Evolutionary conservation across 2,329 filamentous ascomycete species (phyloP), one percentile per base, ranked within the genome.

Genomic region (Aureobasidium leucospermi): DNA sequence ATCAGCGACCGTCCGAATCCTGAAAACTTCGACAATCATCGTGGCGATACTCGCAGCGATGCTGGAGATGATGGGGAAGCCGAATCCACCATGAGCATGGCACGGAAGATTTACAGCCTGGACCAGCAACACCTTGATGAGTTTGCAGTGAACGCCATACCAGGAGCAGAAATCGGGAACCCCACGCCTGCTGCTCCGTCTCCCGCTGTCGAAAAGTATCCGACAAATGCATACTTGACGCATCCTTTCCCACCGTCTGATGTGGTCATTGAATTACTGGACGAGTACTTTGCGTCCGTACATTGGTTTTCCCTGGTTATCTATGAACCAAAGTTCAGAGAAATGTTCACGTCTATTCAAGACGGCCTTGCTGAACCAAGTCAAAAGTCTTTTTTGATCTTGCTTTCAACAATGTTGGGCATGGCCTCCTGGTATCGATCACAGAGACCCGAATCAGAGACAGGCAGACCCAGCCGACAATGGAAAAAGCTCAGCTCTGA

Each of bases 271-370:
- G 59, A 65, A 16, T 65, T 76, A 1, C 49, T 77, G 9, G 73
- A 76, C 58, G 69, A 73, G 16, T 77, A 77, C 51, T 74, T 76
- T 55, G 67, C 71, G 51, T 64, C 73, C 1, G 70, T 78, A 15
- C 74, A 77, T 63, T 78, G 75, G 75, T 77, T 78, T 58, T 76
- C 74, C 15, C 66, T 77, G 4, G 73, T 74, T 1, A 67, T 78
- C 16, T 74, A 73, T 57, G 74, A 76, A 55, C 74, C 74, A 1
- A 73, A 67, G 29, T 75, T 77, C 48, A 71, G 75, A 23, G 63
- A 63, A 10, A 63, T 65, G 4, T 69, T 74, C 29, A 60, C 65
- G 9, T 69, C 69, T 7, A 66, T 75, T 1, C 60, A 65, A 1
- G 72, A 73, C 60, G 71, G 73, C 2, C 65, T 61, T 39, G 74